Evolutionary conservation across 163 green algal species (phyloP).

Genomic region (Coccomyxa subellipsoidea): DNA sequence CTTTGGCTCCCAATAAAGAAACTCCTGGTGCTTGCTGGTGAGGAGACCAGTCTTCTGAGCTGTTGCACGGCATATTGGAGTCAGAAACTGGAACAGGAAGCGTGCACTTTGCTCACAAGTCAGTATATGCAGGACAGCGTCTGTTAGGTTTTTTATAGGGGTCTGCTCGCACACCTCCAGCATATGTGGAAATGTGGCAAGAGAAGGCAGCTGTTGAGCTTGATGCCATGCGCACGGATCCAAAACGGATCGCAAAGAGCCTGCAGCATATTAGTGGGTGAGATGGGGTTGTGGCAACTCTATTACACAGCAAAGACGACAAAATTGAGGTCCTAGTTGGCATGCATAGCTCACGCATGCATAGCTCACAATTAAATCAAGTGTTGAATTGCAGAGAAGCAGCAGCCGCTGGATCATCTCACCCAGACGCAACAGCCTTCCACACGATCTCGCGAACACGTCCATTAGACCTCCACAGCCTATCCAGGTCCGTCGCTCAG

Average conservation of each 20-base stretch:
- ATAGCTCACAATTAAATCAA: neutral
- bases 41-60: neutral
- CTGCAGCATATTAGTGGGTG: neutral
- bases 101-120: no score
- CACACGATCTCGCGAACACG: neutral
- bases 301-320: neutral
- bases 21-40: neutral
- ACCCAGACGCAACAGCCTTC: neutral
- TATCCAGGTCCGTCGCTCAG: neutral
- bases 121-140: neutral
- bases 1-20: neutral
- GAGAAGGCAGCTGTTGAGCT: neutral
- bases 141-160: no score
- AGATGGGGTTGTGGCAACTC: no score
- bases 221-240: neutral
- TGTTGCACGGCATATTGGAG: neutral
- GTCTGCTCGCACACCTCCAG: neutral
- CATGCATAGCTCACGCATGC: neutral
- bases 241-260: neutral
- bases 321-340: neutral
- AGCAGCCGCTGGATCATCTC: neutral
- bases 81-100: neutral
- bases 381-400: neutral
- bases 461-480: no score
- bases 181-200: neutral